Conservation (phyloP, 495 filamentous ascomycete genomes). For the Daldinia concentrica region DNA sequence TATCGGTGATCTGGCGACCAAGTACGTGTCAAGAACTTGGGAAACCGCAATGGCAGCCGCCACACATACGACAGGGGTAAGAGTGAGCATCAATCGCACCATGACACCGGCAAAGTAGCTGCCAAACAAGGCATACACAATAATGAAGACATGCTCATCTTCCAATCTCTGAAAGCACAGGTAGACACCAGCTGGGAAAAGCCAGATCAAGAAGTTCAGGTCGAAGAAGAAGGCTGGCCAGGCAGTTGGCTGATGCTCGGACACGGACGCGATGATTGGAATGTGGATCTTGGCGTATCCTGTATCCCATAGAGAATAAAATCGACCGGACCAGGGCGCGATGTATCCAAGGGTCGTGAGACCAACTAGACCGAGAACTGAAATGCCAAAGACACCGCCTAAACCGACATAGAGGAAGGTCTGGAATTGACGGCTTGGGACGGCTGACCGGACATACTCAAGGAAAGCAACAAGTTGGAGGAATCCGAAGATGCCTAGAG, state of each 20-base stretch:
- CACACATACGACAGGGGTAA: constrained; percentile 97
- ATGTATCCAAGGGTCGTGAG: constrained; percentile 89
- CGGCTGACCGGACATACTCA: constrained; percentile 84
- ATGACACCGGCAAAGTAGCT: constrained; percentile 99
- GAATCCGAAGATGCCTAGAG: constrained; percentile 94
- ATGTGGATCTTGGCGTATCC: constrained; percentile 99
- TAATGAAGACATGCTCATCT: constrained; percentile 98
- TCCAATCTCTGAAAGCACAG: constrained; percentile 93
- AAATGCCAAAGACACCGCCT: constrained; percentile 73
- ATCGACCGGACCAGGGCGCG: constrained; percentile 97
- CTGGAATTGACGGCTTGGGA: constrained; percentile 95
- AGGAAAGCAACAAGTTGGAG: constrained; percentile 94
- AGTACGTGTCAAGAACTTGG: constrained; percentile 87
- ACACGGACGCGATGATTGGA: constrained; percentile 98
- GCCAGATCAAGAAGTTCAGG: constrained; percentile 96
- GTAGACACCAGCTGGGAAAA: constrained; percentile 98
- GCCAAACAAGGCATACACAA: constrained; percentile 93
- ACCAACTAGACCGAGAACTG: constrained; percentile 71
- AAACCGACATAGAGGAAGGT: constrained; percentile 81
- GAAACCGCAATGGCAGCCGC: constrained; percentile 90
- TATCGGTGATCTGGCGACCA: constrained; percentile 66
- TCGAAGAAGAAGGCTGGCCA: constrained; percentile 99
- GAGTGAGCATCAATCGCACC: constrained; percentile 97
- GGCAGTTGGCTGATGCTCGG: constrained; percentile 99
- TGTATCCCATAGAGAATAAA: constrained; percentile 99